Conservation (phyloP, 768 basidiomycete genomes). For the Boletus vinaceobasis region DNA sequence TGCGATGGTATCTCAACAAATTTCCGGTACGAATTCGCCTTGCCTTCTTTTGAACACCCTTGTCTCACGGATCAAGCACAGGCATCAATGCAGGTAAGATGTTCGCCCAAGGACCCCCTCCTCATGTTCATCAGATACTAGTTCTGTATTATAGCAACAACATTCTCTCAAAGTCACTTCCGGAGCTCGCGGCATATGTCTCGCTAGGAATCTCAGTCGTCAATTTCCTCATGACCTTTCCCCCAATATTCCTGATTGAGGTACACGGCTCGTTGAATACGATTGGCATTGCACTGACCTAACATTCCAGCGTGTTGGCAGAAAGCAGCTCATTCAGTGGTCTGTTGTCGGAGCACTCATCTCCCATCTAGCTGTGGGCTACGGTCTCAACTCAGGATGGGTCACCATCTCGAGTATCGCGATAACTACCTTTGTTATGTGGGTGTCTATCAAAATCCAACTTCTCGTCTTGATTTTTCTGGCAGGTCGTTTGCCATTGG, state of each 20-base stretch:
- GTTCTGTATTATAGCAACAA: constrained; percentile 91
- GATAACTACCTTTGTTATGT: constrained; percentile 82
- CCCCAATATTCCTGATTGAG: constrained; percentile 84
- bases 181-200: constrained; percentile 74
- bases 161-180: constrained; percentile 78
- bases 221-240: constrained; percentile 73
- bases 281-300: constrained; percentile 1
- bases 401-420: constrained; percentile 65
- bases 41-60: not conserved
- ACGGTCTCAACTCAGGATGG: constrained; percentile 61
- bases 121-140: constrained; percentile 23
- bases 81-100: constrained; percentile 71
- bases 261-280: constrained; percentile 34
- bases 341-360: constrained; percentile 65
- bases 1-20: constrained; percentile 74
- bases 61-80: constrained; percentile 24
- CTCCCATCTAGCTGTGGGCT: constrained; percentile 66
- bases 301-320: constrained; percentile 59
- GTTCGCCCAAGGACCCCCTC: not conserved
- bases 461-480: constrained; percentile 1
- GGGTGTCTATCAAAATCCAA: constrained; percentile 23
- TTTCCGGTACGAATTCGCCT: constrained; percentile 53
- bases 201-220: constrained; percentile 82
- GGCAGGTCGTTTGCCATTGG: constrained; percentile 83
- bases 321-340: constrained; percentile 61